Percentiles rank a stretch among this genome's conserved stretches.
Evolutionary conservation across 495 filamentous ascomycete genomes (phyloP).

Genomic region (Cudoniella acicularis): DNA sequence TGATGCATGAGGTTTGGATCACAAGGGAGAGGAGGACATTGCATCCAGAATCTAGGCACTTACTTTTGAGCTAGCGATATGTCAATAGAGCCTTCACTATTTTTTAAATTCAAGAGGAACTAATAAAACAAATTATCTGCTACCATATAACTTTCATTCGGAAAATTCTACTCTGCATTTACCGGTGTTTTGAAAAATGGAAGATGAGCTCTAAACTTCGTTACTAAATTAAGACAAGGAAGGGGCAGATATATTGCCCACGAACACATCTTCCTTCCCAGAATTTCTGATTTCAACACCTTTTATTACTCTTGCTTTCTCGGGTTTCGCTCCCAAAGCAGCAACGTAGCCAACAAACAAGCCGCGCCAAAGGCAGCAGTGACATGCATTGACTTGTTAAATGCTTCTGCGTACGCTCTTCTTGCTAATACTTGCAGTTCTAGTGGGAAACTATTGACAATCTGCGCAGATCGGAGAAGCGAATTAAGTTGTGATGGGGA

Average conservation of each 20-base stretch:
- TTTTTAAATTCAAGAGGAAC: too few species aligned
- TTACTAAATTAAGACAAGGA: too few species aligned
- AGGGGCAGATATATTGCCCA: not conserved
- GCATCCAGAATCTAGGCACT: not conserved
- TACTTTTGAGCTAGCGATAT: too few species aligned
- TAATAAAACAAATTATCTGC: too few species aligned
- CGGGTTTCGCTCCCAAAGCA: not conserved
- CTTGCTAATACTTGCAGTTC: not conserved
- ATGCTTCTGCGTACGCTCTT: not conserved
- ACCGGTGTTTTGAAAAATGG: too few species aligned
- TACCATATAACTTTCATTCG: too few species aligned
- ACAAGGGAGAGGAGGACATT: not conserved
- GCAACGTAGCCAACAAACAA: not conserved
- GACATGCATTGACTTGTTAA: not conserved
- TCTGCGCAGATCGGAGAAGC: not conserved
- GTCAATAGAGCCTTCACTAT: too few species aligned
- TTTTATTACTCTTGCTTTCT: not conserved
- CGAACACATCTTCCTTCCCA: not conserved
- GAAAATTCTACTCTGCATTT: too few species aligned
- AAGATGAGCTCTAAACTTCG: too few species aligned
- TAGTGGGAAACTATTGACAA: not conserved
- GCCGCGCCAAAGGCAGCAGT: not conserved
- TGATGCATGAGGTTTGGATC: not conserved
- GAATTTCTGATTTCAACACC: not conserved
- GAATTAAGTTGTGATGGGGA: not conserved